A percentile compares a stretch with the other conserved stretches of the same genome.
Evolutionary conservation across 2,329 filamentous ascomycete genomes (phyloP).

Genomic region (Fusarium acutatum): DNA sequence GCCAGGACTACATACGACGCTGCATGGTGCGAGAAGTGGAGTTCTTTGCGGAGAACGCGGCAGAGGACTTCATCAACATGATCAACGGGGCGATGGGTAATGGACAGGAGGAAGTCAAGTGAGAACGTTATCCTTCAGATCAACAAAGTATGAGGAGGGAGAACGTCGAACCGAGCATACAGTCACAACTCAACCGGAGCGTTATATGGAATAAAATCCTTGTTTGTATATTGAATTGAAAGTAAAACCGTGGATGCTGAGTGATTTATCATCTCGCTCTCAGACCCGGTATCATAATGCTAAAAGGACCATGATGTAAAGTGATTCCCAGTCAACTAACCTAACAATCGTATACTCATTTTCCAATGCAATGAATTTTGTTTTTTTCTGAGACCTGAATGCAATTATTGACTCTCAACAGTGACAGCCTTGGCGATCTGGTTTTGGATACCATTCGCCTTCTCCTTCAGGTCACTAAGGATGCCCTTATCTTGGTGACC

Average conservation of each 20-base stretch:
- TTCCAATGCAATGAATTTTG: background rate
- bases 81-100: background rate
- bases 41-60: background rate
- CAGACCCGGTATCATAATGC: conserved; percentile 25
- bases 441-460: conserved; percentile 7
- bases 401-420: conserved; percentile 13
- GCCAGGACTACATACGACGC: background rate
- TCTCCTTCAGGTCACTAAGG: conserved; percentile 27
- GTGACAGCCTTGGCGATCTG: conserved; percentile 22
- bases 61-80: background rate
- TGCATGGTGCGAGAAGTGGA: background rate
- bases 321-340: background rate
- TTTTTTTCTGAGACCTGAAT: background rate
- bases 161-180: rapidly evolving
- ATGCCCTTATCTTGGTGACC: conserved; percentile 4
- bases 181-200: background rate
- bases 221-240: conserved; percentile 16
- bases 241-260: conserved; percentile 27
- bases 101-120: background rate
- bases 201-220: background rate
- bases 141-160: background rate
- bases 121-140: rapidly evolving
- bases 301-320: background rate
- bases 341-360: conserved; percentile 1
- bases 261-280: conserved; percentile 33